Percentiles rank a stretch among this genome's conserved stretches.
Conservation (phyloP, 2,329 filamentous ascomycete genomes). For the Cladosporium colombiae region DNA sequence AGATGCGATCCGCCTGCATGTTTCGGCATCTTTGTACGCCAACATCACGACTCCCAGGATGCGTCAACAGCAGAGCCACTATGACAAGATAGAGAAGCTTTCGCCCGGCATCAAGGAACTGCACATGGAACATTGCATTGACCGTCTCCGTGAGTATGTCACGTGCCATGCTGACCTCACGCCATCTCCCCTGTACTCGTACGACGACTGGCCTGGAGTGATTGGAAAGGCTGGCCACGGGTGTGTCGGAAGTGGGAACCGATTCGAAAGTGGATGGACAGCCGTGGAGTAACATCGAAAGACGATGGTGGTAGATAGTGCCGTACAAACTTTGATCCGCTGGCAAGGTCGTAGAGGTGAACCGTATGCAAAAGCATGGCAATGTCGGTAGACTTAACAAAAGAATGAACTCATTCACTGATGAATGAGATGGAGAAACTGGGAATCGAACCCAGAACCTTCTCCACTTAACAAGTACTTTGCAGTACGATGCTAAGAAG, state of each 20-base stretch:
- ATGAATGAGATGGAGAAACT: constrained; percentile 13
- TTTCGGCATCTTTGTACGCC: not conserved
- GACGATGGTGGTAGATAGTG: not conserved
- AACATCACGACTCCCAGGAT: not conserved
- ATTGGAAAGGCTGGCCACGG: constrained; percentile 22
- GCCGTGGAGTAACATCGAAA: not conserved
- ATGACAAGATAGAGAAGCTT: not conserved
- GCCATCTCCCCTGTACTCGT: constrained; percentile 23
- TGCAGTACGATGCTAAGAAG: constrained; percentile 16
- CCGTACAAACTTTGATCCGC: not conserved
- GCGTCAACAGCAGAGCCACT: not conserved
- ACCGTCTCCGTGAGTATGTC: constrained; percentile 26
- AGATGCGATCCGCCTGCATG: not conserved
- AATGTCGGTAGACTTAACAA: not conserved
- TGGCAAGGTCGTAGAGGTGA: not conserved
- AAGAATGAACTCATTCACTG: not conserved
- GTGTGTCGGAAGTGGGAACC: constrained; percentile 22
- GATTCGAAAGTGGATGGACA: constrained; percentile 3
- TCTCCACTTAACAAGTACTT: constrained; percentile 14
- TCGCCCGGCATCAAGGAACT: constrained; percentile 4
- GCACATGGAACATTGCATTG: constrained; percentile 28
- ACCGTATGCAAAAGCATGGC: not conserved
- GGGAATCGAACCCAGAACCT: constrained; percentile 19
- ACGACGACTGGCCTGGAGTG: constrained; percentile 14
- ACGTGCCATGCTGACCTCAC: constrained; percentile 29